phyloP scores from a whole-genome alignment of 148 eudicot species.

The Spergularia bocconei region DNA sequence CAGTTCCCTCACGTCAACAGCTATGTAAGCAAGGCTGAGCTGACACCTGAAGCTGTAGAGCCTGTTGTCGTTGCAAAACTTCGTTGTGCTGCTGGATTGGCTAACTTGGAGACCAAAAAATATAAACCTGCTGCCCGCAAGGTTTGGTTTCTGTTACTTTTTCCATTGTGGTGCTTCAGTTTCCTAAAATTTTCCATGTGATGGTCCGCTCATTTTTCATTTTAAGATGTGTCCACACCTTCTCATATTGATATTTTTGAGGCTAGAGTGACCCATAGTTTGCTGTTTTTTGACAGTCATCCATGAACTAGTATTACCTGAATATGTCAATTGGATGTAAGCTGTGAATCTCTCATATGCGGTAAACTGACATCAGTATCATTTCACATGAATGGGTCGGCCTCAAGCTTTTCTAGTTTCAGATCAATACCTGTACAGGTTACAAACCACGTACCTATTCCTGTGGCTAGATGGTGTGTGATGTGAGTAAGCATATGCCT shows the following conservation, averaged over 20 bases:
- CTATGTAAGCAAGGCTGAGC: conserved; percentile 92
- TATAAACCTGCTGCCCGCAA: conserved; percentile 94
- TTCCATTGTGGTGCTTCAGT: background rate
- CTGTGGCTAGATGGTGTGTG: no score
- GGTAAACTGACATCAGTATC: background rate
- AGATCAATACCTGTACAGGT: no score
- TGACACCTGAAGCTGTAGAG: conserved; percentile 59
- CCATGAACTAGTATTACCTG: background rate
- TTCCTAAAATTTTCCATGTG: background rate
- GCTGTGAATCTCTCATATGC: background rate
- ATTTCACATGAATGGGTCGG: background rate
- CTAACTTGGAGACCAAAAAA: conserved; percentile 68
- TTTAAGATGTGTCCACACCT: background rate
- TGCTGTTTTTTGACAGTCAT: background rate
- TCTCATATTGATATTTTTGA: background rate
- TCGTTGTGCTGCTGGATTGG: conserved; percentile 86
- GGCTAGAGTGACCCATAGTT: background rate
- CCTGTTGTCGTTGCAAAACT: conserved; percentile 63
- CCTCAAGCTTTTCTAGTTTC: no score
- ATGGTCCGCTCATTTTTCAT: background rate
- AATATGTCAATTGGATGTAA: background rate
- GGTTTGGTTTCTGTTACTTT: conserved; percentile 41
- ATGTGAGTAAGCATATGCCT: no score
- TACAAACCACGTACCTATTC: no score
- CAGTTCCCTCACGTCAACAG: conserved; percentile 90